phyloP scores from a whole-genome alignment of 805 yeast genomes.

The Helenozyma rhizophorensis region DNA sequence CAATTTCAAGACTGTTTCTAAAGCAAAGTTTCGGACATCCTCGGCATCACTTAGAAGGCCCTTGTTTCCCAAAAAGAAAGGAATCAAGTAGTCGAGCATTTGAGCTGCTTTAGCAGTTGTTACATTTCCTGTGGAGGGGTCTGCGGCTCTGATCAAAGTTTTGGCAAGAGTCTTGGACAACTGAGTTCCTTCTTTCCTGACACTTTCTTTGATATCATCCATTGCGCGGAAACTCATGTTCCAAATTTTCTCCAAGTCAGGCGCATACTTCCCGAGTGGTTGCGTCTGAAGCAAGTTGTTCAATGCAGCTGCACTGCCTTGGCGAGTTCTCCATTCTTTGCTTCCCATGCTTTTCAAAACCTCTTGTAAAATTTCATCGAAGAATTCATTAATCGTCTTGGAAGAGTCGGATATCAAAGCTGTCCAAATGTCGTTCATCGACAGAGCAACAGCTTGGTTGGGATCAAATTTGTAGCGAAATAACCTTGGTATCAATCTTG shows the following conservation, averaged over 20 bases:
- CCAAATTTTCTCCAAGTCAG: slow-evolving; percentile 68
- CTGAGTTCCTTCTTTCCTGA: slow-evolving; percentile 71
- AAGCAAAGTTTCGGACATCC: slow-evolving; percentile 72
- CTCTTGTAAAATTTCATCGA: slow-evolving; percentile 59
- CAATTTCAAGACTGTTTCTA: slow-evolving; percentile 68
- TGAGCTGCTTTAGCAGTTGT: slow-evolving; percentile 37
- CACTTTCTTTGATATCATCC: slow-evolving; percentile 95
- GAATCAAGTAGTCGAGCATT: slow-evolving; percentile 58
- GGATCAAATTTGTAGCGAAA: slow-evolving; percentile 88
- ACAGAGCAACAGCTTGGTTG: slow-evolving; percentile 60
- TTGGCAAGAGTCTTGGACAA: slow-evolving; percentile 66
- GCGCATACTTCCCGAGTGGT: slow-evolving; percentile 48
- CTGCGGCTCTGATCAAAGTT: slow-evolving; percentile 54
- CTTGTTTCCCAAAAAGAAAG: slow-evolving; percentile 71
- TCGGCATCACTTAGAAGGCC: slow-evolving; percentile 85
- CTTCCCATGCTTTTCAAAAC: slow-evolving; percentile 65
- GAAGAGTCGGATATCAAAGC: slow-evolving; percentile 60
- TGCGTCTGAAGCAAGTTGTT: slow-evolving; percentile 64
- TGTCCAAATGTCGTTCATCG: slow-evolving; percentile 90
- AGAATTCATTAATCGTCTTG: slow-evolving; percentile 48
- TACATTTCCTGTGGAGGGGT: slow-evolving; percentile 36
- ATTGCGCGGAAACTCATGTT: slow-evolving; percentile 78
- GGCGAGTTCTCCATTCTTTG: slow-evolving; percentile 90
- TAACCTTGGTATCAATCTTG: slow-evolving; percentile 70
- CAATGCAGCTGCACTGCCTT: slow-evolving; percentile 75